These are phyloP conservation scores for Ophiostoma quercus DNA, from an alignment of 2,329 filamentous ascomycete species.

Conservation along the genomic window DNA sequence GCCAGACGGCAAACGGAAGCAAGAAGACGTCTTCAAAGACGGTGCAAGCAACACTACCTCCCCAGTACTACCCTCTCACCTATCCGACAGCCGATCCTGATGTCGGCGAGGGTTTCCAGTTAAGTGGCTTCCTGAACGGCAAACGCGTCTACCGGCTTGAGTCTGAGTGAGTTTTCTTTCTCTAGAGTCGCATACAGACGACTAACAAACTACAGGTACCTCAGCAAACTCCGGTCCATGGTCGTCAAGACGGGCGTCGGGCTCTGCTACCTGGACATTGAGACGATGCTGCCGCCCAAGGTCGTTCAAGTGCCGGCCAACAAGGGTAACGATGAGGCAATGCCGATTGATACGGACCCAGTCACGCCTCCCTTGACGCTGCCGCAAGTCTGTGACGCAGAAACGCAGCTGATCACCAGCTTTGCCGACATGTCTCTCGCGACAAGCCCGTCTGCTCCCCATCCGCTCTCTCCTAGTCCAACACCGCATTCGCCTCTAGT, in stretches of 20 bases:
- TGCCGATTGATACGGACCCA: background rate
- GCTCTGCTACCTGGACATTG: slow-evolving; percentile 23
- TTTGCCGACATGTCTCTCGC: background rate
- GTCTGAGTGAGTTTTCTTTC: slow-evolving; percentile 3
- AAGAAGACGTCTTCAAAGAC: background rate
- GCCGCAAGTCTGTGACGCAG: background rate
- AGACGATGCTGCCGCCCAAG: slow-evolving; percentile 16
- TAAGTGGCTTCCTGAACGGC: slow-evolving; percentile 19
- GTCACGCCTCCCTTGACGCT: background rate
- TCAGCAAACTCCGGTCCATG: background rate
- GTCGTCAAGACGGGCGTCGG: slow-evolving; percentile 24
- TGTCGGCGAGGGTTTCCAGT: slow-evolving; percentile 9
- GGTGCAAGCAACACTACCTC: background rate
- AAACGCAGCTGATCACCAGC: background rate
- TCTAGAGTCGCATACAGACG: background rate
- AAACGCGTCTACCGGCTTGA: slow-evolving; percentile 24
- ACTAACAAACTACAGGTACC: background rate
- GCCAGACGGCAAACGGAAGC: background rate
- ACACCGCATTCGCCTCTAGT: background rate
- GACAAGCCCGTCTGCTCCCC: background rate
- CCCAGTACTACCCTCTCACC: slow-evolving; percentile 12
- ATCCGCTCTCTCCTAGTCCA: background rate
- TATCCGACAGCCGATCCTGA: slow-evolving; percentile 16
- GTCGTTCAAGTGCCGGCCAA: slow-evolving; percentile 6
- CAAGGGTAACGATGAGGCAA: background rate